Evolutionary conservation across 495 filamentous ascomycete genomes (phyloP), one percentile per base, ranked within the genome.

Genomic region (Symbiotaphrina buchneri): DNA sequence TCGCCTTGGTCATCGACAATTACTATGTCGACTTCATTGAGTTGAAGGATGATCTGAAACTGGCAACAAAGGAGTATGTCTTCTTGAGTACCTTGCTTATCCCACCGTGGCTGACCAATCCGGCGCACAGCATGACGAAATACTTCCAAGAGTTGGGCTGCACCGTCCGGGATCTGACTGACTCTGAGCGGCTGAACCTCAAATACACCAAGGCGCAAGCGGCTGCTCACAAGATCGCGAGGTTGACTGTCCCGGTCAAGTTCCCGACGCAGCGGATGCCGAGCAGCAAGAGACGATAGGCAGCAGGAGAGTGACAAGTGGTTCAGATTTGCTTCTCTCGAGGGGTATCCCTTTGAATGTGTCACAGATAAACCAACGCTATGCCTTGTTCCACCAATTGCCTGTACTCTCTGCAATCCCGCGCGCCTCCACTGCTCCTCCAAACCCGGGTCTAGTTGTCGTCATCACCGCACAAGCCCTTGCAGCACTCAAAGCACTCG

Each of bases 121-220:
- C 28, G n/a, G 15, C 1, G n/a, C 5, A 26, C 34, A 58, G 56
- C 21, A 54, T 77, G 28, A 47, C 36, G 11, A 53, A 66, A 38
- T 84, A 83, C 44, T 92, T 84, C 59, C 49, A 56, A 20, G 84
- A 93, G 46, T 62, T 97, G 41, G 87, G 87, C 2, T 85, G 78
- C 18, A 59, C 54, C 36, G 49, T 73, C 10, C 55, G 38, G 38
- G 48, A 55, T 29, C 42, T 54, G 22, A 61, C 58, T 27, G 56
- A 61, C 16, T 56, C 41, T 7, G 61, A 67, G 35, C 52, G 53
- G 34, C 49, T 49, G 26, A 49, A 37, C 26, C 26, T 48, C 34
- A 38, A 35, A 39, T 51, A 68, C 35, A 59, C 59, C 10, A 72
- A 70, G 46, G 64, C 63, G 3, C 68, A 73, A 42, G 68, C 64